Conservation (phyloP, 2,329 filamentous ascomycete species). For the Grosmannia serpens region DNA sequence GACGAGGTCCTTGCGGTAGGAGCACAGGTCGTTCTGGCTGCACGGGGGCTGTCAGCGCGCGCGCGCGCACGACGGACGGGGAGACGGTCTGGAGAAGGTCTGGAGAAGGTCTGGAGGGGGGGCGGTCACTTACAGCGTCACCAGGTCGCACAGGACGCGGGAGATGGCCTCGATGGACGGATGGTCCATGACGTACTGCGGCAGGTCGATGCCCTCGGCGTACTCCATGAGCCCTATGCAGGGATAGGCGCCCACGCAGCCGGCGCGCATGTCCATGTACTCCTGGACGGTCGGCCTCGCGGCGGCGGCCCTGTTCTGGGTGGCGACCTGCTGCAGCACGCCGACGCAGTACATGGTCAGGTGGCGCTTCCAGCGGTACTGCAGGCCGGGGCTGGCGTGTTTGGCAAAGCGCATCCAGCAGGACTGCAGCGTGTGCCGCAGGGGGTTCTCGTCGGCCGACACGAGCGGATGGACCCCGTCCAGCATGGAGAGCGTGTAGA, state of each 20-base stretch:
- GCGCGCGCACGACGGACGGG: too few species aligned
- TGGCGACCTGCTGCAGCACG: background rate
- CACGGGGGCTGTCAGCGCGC: background rate
- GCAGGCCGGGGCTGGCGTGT: background rate
- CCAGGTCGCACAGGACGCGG: background rate
- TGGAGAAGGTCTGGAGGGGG: background rate
- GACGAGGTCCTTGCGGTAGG: background rate
- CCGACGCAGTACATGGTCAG: background rate
- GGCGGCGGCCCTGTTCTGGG: background rate
- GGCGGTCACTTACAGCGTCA: background rate
- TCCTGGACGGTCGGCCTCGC: background rate
- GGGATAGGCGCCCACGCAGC: background rate
- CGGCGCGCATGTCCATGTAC: background rate
- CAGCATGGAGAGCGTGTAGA: background rate
- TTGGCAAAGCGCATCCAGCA: background rate
- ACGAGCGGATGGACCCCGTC: background rate
- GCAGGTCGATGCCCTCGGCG: background rate
- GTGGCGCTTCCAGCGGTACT: background rate
- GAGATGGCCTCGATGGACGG: background rate
- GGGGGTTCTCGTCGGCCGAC: background rate
- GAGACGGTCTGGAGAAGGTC: too few species aligned
- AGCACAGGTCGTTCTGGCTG: constrained; percentile 1
- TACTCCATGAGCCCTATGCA: constrained; percentile 2
- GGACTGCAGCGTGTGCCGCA: background rate
- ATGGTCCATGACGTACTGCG: background rate